These are phyloP conservation scores for Testicularia cyperi DNA, from an alignment of 1,284 basidiomycete species.

Conservation along the genomic window DNA sequence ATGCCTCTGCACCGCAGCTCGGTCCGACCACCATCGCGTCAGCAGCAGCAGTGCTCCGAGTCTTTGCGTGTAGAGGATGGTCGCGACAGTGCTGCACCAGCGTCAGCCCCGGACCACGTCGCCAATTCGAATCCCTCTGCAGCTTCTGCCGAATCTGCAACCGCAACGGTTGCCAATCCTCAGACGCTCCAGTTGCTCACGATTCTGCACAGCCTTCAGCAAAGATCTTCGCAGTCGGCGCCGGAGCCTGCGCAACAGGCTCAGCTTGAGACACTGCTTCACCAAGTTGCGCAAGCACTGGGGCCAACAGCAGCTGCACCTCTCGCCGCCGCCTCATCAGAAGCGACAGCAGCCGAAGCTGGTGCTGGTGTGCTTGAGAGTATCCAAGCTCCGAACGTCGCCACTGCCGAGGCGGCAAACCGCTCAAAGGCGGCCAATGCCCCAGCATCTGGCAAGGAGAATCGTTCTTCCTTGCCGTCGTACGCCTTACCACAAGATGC, in stretches of 20 bases:
- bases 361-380: no score
- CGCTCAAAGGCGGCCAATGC: no score
- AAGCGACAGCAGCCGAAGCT: neutral
- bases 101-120: constrained; percentile 5
- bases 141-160: constrained; percentile 6
- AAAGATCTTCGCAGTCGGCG: constrained; percentile 27
- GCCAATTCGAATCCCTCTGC: constrained; percentile 9
- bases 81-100: no score
- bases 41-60: no score
- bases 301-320: constrained; percentile 9
- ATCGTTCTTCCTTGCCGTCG: no score
- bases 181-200: constrained; percentile 26
- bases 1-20: no score
- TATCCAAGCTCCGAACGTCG: no score
- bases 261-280: constrained; percentile 29
- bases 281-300: constrained; percentile 26
- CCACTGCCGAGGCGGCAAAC: no score
- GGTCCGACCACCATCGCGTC: no score
- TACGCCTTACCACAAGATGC: no score
- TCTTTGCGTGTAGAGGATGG: no score
- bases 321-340: neutral
- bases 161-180: constrained; percentile 15
- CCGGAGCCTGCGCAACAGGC: constrained; percentile 38
- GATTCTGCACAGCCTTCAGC: constrained; percentile 33
- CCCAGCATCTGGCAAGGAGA: constrained; percentile 16